Evolutionary conservation across 768 basidiomycete genomes (phyloP).

Genomic region (Boletus subcaerulescens): DNA sequence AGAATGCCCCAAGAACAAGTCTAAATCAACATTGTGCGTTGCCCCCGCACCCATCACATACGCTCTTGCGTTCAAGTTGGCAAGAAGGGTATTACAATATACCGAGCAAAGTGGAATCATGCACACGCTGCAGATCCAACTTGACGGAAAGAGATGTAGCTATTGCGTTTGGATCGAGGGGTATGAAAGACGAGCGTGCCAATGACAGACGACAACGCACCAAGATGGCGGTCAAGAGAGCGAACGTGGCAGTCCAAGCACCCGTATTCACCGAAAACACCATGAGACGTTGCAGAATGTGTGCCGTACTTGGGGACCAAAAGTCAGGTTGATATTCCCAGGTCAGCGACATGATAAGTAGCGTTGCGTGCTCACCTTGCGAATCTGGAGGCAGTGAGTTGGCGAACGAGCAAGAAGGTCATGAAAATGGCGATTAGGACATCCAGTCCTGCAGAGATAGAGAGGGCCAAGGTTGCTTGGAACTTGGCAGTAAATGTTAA

Average conservation of each 20-base stretch:
- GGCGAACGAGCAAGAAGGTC: not conserved
- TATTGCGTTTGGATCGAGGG: not conserved
- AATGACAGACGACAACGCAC: not conserved
- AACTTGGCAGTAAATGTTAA: not conserved
- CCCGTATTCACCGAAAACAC: not conserved
- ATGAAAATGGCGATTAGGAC: conserved; percentile 3
- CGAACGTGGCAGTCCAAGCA: not conserved
- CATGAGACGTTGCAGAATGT: conserved; percentile 3
- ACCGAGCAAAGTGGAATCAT: conserved; percentile 6
- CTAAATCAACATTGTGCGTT: not conserved
- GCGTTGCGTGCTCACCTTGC: not conserved
- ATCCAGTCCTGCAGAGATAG: not conserved
- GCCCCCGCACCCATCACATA: not conserved
- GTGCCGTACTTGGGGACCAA: not conserved
- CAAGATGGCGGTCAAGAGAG: not conserved
- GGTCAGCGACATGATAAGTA: too few species aligned
- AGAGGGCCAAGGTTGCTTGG: not conserved
- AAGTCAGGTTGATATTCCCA: not conserved
- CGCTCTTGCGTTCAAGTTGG: conserved; percentile 8
- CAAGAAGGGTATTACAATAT: conserved; percentile 12
- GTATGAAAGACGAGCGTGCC: not conserved
- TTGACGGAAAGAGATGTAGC: not conserved
- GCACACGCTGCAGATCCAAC: not conserved
- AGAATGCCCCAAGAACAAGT: too few species aligned
- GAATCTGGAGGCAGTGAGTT: not conserved